A percentile compares a stretch with the other conserved stretches of the same genome.
Evolutionary conservation across 2,329 filamentous ascomycete genomes (phyloP).

Genomic region (Leptoxyphium fumago): DNA sequence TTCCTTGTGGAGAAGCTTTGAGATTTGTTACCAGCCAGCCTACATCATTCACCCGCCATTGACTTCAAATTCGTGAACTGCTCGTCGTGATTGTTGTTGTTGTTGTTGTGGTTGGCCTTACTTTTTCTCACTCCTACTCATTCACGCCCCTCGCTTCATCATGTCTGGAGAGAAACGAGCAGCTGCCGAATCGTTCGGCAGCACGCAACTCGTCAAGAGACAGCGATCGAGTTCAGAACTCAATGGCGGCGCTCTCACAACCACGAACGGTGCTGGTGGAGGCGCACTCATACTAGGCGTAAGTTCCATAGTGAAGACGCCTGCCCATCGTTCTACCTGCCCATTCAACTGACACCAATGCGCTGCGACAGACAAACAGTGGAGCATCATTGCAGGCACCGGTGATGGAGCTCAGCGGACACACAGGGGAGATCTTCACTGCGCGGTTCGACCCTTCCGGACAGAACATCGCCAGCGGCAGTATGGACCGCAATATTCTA

Average conservation of each 20-base stretch:
- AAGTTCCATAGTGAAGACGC: conserved; percentile 22
- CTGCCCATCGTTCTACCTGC: no score
- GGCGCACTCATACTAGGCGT: conserved; percentile 53
- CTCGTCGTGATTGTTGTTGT: no score
- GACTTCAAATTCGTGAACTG: no score
- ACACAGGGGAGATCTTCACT: conserved; percentile 73
- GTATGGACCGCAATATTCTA: conserved; percentile 89
- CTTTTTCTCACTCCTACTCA: no score
- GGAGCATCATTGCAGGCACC: conserved; percentile 77
- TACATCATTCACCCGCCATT: no score
- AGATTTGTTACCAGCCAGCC: no score
- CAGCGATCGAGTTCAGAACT: conserved; percentile 56
- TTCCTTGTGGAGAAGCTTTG: no score
- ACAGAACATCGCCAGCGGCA: conserved; percentile 80
- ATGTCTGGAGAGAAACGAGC: conserved; percentile 92
- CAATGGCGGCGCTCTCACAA: conserved; percentile 39
- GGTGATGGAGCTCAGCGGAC: conserved; percentile 73
- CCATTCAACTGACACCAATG: no score
- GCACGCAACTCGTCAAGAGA: conserved; percentile 73
- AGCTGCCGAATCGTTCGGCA: conserved; percentile 68
- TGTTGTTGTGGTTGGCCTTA: no score
- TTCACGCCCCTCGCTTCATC: conserved; percentile 5
- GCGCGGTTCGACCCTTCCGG: conserved; percentile 82
- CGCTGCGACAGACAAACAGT: conserved; percentile 46
- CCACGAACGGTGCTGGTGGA: conserved; percentile 37